These are phyloP conservation scores for Aspergillus conjunctus DNA, from an alignment of 495 filamentous ascomycete species.

Conservation along the genomic window DNA sequence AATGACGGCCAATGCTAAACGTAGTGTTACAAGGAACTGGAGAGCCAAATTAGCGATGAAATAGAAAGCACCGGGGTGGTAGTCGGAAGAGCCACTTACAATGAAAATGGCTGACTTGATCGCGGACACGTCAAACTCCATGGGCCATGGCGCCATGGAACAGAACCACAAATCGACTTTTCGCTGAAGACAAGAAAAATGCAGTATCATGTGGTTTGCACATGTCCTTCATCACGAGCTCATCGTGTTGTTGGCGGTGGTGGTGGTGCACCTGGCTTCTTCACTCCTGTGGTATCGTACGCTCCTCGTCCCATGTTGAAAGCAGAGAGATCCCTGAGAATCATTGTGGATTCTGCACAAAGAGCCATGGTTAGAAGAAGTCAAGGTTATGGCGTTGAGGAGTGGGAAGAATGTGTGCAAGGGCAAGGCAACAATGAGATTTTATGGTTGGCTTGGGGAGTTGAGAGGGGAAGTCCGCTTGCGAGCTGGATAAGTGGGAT, in stretches of 20 bases:
- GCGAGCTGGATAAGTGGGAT: too few species aligned
- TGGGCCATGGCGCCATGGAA: constrained; percentile 32
- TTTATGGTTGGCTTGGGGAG: background rate
- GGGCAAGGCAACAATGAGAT: background rate
- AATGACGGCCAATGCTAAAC: constrained; percentile 25
- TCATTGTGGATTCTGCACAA: constrained; percentile 50
- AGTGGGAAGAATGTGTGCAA: background rate
- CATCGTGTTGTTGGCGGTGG: constrained; percentile 41
- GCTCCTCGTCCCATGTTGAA: constrained; percentile 62
- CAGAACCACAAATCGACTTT: constrained; percentile 31
- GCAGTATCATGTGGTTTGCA: constrained; percentile 32
- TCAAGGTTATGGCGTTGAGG: constrained; percentile 4
- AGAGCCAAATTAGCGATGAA: constrained; percentile 30
- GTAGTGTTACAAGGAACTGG: constrained; percentile 46
- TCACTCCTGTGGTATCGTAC: constrained; percentile 61
- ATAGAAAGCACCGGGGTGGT: constrained; percentile 8
- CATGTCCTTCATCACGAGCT: constrained; percentile 20
- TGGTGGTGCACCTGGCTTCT: constrained; percentile 58
- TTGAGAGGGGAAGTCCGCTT: too few species aligned
- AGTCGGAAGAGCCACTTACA: constrained; percentile 30
- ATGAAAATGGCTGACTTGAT: constrained; percentile 35
- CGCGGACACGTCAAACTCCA: constrained; percentile 38
- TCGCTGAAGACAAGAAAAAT: constrained; percentile 27
- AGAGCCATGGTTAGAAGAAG: constrained; percentile 39
- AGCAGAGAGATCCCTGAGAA: constrained; percentile 48